Base-by-base conservation (phyloP, 345 rosid genomes). In the Linum trigynum region DNA sequence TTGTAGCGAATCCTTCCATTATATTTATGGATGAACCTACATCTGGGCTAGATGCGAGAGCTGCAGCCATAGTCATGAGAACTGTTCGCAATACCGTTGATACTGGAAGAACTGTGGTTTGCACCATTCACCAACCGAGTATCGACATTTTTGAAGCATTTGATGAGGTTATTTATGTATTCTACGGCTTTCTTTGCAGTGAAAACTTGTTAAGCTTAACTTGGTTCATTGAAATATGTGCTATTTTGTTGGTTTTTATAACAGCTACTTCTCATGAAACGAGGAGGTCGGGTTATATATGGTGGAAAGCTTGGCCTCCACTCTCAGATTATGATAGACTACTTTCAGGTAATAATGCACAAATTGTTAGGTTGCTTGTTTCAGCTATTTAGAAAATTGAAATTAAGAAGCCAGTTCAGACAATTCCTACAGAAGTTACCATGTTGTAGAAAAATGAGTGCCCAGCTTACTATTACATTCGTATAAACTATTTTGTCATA, bases 21-120 rank as follows among this genome's bases (percentile, higher is more conserved):
- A 84, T 91, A 51, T 91, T 89, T 73, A 91, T 91, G 98, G 98
- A 91, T 76, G 98, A 91, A 72, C 98, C 98, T 45, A 91, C 98
- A 17, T 91, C 98, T 69, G 98, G 98, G 63, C 94, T 91, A 70
- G 98, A 89, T 80, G 95, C 98, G 50, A 80, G 96, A 63, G 98
- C 98, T 64, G 96, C 98, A 23, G 95, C 98, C 55, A 87, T 91
- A 65, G 98, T 91, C 65, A 91, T 89, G 96, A 77, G 98, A 78
- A 84, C 98, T 53, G 90, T 91, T 51, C 90, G 98, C 59, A 91
- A 88, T 71, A 91, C 98, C 17, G 98, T 91, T 65, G 96, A 91
- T 72, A 91, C 97, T 45, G 98, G 98, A 69, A 80, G 98, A 77
- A 91, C 96, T 15, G 94, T 91, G 63, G 96, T 89, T 71, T 91